Conservation (phyloP, 1,284 basidiomycete genomes). For the Pascua guehoae region DNA sequence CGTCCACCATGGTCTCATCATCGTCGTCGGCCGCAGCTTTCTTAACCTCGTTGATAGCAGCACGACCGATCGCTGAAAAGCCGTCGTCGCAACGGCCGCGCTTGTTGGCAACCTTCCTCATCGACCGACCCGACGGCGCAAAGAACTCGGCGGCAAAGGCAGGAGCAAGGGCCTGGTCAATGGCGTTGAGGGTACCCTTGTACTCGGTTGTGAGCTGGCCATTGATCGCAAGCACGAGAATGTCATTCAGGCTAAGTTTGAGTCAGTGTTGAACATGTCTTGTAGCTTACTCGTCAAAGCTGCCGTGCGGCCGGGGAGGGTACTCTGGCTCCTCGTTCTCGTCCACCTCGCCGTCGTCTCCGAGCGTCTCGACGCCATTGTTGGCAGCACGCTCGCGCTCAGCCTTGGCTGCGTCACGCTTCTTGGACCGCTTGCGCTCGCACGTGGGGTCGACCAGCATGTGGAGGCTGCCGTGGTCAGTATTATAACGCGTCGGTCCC, state of each 20-base stretch:
- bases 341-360: conserved; percentile 21
- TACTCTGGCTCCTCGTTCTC: conserved; percentile 20
- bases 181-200: conserved; percentile 7
- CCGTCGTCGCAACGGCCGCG: too few relatives aligned
- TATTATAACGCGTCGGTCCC: too few relatives aligned
- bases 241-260: conserved; percentile 20
- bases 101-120: too few relatives aligned
- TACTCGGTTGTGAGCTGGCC: conserved; percentile 22
- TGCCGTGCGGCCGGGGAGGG: conserved; percentile 31
- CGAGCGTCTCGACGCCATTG: conserved; percentile 18
- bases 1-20: too few relatives aligned
- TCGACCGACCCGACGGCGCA: too few relatives aligned
- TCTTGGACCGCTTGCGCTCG: conserved; percentile 18
- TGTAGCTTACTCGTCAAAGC: conserved; percentile 29
- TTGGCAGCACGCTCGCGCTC: too few relatives aligned
- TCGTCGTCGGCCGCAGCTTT: too few relatives aligned
- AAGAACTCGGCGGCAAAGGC: conserved; percentile 2
- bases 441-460: conserved; percentile 32
- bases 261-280: too few relatives aligned
- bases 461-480: conserved; percentile 24
- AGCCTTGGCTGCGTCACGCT: conserved; percentile 16
- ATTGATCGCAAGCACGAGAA: conserved; percentile 30
- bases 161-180: conserved; percentile 25
- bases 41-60: too few relatives aligned
- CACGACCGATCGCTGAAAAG: too few relatives aligned